phyloP scores from a whole-genome alignment of 192 early-diverging fungal genomes.

The Hyaloraphidium curvatum region DNA sequence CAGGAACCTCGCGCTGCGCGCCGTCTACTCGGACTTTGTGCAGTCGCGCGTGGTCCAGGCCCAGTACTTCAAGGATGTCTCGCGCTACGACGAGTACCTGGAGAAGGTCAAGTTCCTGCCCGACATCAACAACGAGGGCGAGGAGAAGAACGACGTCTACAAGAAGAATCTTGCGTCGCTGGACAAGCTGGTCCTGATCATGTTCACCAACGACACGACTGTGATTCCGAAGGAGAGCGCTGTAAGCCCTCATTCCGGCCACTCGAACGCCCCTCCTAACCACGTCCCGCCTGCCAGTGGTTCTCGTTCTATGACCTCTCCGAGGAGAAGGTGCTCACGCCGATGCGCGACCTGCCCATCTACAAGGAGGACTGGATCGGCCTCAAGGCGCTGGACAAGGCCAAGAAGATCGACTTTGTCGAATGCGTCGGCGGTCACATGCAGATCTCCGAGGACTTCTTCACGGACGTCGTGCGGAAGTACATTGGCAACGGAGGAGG shows the following conservation, averaged over 20 bases:
- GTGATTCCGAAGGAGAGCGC: constrained; percentile 41
- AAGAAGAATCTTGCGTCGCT: constrained; percentile 30
- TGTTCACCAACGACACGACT: constrained; percentile 58
- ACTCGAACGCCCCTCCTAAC: not conserved
- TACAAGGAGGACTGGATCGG: constrained; percentile 57
- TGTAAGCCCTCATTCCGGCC: constrained; percentile 16
- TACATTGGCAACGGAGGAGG: too few species aligned
- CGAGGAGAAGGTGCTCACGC: constrained; percentile 21
- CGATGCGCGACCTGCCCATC: constrained; percentile 30
- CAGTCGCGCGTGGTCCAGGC: constrained; percentile 73
- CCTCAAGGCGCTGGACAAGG: constrained; percentile 31
- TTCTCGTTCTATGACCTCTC: constrained; percentile 44
- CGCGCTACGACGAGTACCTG: constrained; percentile 46
- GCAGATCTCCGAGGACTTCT: too few species aligned
- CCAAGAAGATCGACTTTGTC: too few species aligned
- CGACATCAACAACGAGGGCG: constrained; percentile 64
- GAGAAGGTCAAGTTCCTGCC: constrained; percentile 68
- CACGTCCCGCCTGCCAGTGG: constrained; percentile 25
- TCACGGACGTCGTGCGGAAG: too few species aligned
- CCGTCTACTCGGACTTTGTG: constrained; percentile 71
- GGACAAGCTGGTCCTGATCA: constrained; percentile 62
- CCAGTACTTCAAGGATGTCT: constrained; percentile 74
- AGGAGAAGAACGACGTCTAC: constrained; percentile 35
- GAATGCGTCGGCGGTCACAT: too few species aligned
- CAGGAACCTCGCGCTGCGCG: constrained; percentile 51